Conservation (phyloP, 2,329 filamentous ascomycete genomes). For the Paecilomyces sp. region DNA sequence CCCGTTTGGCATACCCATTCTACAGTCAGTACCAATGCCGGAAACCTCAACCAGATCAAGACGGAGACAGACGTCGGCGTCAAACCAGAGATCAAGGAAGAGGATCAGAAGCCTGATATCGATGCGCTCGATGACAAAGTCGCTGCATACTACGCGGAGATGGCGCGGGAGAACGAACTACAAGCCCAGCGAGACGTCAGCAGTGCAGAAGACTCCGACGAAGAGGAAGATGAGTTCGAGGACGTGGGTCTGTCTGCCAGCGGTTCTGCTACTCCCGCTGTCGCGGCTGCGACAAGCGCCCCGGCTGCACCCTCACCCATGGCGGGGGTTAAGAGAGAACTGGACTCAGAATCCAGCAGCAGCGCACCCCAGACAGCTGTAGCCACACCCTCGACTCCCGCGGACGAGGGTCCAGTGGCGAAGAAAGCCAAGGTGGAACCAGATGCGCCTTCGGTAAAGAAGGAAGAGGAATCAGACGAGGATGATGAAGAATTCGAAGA, state of each 20-base stretch:
- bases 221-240: conserved; percentile 36
- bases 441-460: conserved; percentile 18
- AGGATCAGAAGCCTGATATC: conserved; percentile 36
- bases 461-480: conserved; percentile 33
- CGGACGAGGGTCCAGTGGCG: conserved; percentile 30
- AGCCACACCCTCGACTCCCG: conserved; percentile 29
- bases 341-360: conserved; percentile 31
- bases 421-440: conserved; percentile 39
- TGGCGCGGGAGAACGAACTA: conserved; percentile 36
- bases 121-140: conserved; percentile 40
- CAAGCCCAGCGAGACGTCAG: conserved; percentile 35
- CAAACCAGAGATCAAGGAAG: conserved; percentile 35
- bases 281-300: conserved; percentile 10
- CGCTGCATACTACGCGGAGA: conserved; percentile 40
- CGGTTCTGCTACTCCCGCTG: conserved; percentile 19
- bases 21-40: conserved; percentile 32
- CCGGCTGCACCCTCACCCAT: conserved; percentile 5
- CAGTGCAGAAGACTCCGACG: conserved; percentile 32
- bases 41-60: conserved; percentile 19
- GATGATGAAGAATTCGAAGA: conserved; percentile 40
- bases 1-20: conserved; percentile 48
- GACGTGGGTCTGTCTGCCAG: conserved; percentile 34
- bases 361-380: conserved; percentile 30
- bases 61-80: conserved; percentile 22
- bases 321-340: conserved; percentile 29